These are phyloP conservation scores for Comarum palustre DNA, from an alignment of 306 rosid genomes.

Conservation along the genomic window DNA sequence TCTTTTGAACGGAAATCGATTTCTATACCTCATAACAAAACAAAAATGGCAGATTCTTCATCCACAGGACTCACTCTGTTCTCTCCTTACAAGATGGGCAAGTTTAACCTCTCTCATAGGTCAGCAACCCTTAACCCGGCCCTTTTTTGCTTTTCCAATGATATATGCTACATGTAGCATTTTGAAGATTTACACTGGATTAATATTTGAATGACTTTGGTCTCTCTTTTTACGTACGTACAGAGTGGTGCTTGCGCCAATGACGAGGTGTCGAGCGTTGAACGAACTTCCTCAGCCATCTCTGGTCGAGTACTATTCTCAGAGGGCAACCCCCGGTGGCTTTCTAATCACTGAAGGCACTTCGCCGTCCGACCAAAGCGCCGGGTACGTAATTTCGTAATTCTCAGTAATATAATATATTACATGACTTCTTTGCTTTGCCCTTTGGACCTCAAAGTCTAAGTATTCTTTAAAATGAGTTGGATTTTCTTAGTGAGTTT, in stretches of 20 bases:
- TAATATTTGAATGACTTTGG: neutral
- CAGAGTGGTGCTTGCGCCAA: slow-evolving; percentile 60
- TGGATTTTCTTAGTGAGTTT: neutral
- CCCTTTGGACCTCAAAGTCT: neutral
- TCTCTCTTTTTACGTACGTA: neutral
- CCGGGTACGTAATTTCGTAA: slow-evolving; percentile 41
- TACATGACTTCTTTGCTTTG: no score
- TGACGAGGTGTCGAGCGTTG: slow-evolving; percentile 56
- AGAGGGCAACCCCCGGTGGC: slow-evolving; percentile 49
- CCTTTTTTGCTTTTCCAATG: neutral
- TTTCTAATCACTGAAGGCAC: slow-evolving; percentile 52
- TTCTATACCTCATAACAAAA: no score
- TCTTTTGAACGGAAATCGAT: no score
- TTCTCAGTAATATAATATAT: neutral
- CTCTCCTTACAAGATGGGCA: slow-evolving; percentile 69
- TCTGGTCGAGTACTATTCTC: slow-evolving; percentile 39
- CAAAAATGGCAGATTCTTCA: slow-evolving; percentile 42
- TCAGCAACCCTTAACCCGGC: slow-evolving; percentile 1
- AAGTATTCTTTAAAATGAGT: neutral
- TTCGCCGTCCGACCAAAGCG: slow-evolving; percentile 34
- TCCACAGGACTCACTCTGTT: slow-evolving; percentile 34
- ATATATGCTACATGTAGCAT: neutral
- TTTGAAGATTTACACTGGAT: neutral
- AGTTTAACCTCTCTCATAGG: slow-evolving; percentile 75
- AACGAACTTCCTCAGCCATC: slow-evolving; percentile 41